phyloP scores from a whole-genome alignment of 164 flowering plant species.

The Aristolochia californica region DNA sequence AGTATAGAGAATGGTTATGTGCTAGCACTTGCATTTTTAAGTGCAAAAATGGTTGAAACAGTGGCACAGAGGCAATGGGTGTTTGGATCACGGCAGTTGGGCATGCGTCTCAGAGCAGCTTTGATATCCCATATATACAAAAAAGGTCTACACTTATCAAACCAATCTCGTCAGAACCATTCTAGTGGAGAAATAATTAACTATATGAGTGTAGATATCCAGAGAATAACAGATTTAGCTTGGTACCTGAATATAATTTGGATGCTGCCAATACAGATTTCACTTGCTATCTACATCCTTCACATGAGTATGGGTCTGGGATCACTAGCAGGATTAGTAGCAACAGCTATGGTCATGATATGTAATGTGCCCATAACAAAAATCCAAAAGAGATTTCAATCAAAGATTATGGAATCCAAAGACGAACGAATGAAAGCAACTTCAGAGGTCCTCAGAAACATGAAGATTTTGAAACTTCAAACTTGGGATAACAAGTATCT shows the following conservation, averaged over 20 bases:
- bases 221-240: constrained; percentile 69
- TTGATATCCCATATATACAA: constrained; percentile 65
- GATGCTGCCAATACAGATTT: constrained; percentile 86
- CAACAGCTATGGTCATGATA: constrained; percentile 55
- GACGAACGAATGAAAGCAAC: constrained; percentile 83
- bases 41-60: constrained; percentile 76
- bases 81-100: constrained; percentile 84
- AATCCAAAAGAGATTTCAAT: constrained; percentile 52
- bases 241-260: constrained; percentile 72
- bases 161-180: constrained; percentile 71
- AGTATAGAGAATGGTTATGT: constrained; percentile 52
- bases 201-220: constrained; percentile 84
- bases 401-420: constrained; percentile 76
- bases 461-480: constrained; percentile 81
- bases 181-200: constrained; percentile 90
- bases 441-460: constrained; percentile 71
- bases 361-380: constrained; percentile 77
- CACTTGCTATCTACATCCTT: constrained; percentile 62
- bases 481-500: constrained; percentile 84
- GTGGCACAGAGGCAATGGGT: constrained; percentile 91
- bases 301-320: constrained; percentile 53
- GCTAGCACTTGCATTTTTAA: constrained; percentile 59
- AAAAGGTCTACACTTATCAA: constrained; percentile 66
- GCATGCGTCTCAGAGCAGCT: constrained; percentile 77
- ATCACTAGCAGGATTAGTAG: constrained; percentile 57